Base-by-base conservation (phyloP, 352 stramenopile genomes). In the Pythium chondricola region DNA sequence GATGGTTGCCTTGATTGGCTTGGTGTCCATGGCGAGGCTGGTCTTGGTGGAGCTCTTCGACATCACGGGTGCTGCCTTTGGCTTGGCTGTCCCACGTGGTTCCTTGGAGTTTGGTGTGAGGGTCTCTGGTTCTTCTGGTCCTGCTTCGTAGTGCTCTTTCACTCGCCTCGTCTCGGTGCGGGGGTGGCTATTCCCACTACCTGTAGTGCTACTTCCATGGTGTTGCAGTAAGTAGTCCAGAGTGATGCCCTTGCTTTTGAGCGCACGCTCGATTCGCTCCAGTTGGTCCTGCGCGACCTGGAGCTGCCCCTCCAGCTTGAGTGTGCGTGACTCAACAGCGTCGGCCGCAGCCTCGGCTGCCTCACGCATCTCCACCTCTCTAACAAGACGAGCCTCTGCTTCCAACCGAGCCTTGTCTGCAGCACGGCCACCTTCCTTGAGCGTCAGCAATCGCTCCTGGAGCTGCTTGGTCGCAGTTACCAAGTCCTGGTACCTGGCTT, bases 191-290 rank as follows among this genome's bases (percentile, higher is more conserved):
- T 10, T 56, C 17, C 25, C 30, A 11, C 39, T 55, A 11, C 24
- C 21, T 21, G 6, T 32, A 35, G 4, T 51, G 21, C 36, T 49
- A n/a, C 11, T 13, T 16, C 6, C 27, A n/a, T 32, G 36, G 3
- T 65, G 52, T 54, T 72, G 83, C 17, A 85, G 42, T 20, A 85
- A 29, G 33, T 72, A 85, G n/a, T 82, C 74, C 38, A 78, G 63
- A n/a, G 74, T 80, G 54, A 85, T 80, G 2, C 74, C 74, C 13
- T 76, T 76, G n/a, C 67, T 67, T 52, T 70, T 59, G 21, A 85
- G 69, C 13, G 71, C 71, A 3, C 61, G 63, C 41, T 83, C 71
- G 5, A 85, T 27, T 16, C 62, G 48, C 29, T 47, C 58, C 13
- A 83, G 48, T 20, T 80, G 67, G 22, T 48, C 31, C 31, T 33